A percentile compares a stretch with the other conserved stretches of the same genome.
phyloP scores from a whole-genome alignment of 2,329 filamentous ascomycete species.

The Daldinia sp. region DNA sequence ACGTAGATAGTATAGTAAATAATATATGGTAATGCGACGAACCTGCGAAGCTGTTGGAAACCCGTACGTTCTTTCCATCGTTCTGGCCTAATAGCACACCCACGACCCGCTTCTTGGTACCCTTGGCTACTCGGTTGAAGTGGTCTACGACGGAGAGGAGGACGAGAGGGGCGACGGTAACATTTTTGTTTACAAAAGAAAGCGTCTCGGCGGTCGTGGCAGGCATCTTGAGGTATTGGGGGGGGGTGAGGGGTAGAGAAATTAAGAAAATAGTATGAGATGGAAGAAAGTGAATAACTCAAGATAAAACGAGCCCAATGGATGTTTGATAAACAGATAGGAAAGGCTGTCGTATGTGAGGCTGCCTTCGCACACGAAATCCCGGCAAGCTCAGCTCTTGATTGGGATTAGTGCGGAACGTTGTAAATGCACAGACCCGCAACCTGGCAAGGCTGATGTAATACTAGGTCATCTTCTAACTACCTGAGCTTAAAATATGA shows the following conservation, averaged over 20 bases:
- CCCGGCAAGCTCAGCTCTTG: conserved; percentile 40
- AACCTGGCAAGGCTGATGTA: conserved; percentile 14
- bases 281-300: conserved; percentile 20
- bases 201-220: conserved; percentile 96
- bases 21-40: conserved; percentile 43
- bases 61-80: conserved; percentile 92
- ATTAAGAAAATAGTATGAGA: conserved; percentile 6
- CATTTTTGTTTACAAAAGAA: conserved; percentile 91
- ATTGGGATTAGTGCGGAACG: conserved; percentile 36
- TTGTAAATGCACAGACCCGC: conserved; percentile 13
- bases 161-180: conserved; percentile 96
- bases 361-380: conserved; percentile 42
- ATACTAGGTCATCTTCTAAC: conserved; percentile 11
- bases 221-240: conserved; percentile 70
- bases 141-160: conserved; percentile 98
- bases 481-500: background rate
- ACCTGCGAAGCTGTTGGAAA: conserved; percentile 99
- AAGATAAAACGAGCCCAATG: conserved; percentile 9
- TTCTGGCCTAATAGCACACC: conserved; percentile 96
- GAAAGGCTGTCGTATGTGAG: conserved; percentile 45
- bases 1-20: background rate
- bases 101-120: conserved; percentile 85
- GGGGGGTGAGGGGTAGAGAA: background rate
- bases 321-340: conserved; percentile 18
- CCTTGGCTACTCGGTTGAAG: conserved; percentile 93